Evolutionary conservation across 345 rosid species (phyloP).

Genomic region (Melaleuca alternifolia): DNA sequence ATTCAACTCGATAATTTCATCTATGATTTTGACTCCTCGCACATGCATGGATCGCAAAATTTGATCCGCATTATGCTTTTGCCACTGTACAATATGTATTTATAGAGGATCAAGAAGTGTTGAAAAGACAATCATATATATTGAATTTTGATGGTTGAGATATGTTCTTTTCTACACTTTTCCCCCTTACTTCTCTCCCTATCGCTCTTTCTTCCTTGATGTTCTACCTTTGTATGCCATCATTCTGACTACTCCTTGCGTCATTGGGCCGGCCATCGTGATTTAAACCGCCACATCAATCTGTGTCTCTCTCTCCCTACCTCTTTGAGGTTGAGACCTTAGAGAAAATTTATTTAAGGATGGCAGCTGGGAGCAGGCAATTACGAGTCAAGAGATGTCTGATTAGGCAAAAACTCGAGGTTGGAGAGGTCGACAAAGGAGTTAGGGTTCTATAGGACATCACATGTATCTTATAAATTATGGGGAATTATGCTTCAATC

Average conservation of each 20-base stretch:
- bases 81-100: neutral
- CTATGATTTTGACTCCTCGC: neutral
- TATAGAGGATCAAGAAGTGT: neutral
- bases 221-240: neutral
- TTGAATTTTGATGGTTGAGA: neutral
- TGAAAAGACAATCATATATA: neutral
- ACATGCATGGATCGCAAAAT: neutral
- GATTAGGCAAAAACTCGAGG: neutral
- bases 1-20: neutral
- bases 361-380: neutral
- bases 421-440: neutral
- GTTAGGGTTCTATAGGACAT: neutral
- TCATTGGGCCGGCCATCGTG: neutral
- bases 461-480: neutral
- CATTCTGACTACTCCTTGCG: neutral
- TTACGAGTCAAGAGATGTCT: neutral
- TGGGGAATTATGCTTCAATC: neutral
- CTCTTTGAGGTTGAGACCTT: neutral
- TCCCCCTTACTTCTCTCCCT: neutral
- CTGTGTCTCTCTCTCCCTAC: neutral
- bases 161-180: neutral
- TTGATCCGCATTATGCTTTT: neutral
- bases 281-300: neutral
- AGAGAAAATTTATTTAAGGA: neutral
- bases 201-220: neutral